Evolutionary conservation across 768 basidiomycete genomes (phyloP), one percentile per base, ranked within the genome.

Genomic region (Xerocomellus dryophilus): DNA sequence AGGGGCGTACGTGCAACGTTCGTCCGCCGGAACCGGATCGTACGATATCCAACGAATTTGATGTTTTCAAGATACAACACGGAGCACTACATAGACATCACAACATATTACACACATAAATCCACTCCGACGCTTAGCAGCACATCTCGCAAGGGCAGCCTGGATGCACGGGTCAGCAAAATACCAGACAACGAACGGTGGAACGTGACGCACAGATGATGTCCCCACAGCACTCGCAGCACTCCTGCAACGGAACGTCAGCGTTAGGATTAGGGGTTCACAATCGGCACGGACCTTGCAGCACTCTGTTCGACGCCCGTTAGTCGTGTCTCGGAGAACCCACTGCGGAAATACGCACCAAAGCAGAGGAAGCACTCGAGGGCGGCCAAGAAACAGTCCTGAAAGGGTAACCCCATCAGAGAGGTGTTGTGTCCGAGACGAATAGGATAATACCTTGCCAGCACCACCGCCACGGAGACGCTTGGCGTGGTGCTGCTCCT

Each of bases 91-190:
- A 47, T 20, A 52, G 1, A 35, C 3, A 45, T 63, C 51, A 55
- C 43, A 50, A 4, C 43, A 42, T 36, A 12, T 14, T 58, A 61
- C 57, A 64, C 5, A 23, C 0, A 36, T 31, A 25, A 1, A 32
- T 40, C 21, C 31, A 12, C 18, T 35, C n/a, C 12, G 5, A 7
- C 39, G 51, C 43, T 74, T 74, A 85, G 67, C 85, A 88, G 67
- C 81, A 83, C 81, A 88, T 81, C 73, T 89, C 87, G 75, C 87
- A 89, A 9, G 87, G 87, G 77, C 86, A 89, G 71, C 86, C 86
- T 88, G 58, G 7, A 48, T 0, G 6, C 9, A 27, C 3, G 15
- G 8, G 8, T 59, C 41, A 66, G 57, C 3, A 5, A 23, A 18
- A 47, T 7, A 43, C 12, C 8, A 18, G 17, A 14, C 4, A 31